Evolutionary conservation across 495 filamentous ascomycete species (phyloP), one percentile per base, ranked within the genome.

Genomic region (Penicillium goetzii): DNA sequence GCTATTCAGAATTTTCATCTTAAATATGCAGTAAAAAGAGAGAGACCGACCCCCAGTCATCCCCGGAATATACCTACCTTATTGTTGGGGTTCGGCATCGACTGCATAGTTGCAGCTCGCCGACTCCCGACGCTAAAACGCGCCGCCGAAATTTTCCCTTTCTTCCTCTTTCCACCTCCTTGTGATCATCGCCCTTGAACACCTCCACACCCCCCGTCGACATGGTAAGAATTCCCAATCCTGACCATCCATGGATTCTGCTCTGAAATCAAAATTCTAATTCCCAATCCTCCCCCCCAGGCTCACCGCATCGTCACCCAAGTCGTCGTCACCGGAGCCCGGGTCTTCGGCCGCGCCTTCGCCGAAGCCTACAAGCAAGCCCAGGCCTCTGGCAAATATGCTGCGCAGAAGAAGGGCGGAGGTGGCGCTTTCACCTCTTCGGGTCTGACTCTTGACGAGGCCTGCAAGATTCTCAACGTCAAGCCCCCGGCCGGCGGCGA

Each of bases 381-480:
- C 36, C 83, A 90, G 45, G 95, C 94, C 5, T 88, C 92, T 1
- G 87, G 87, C 52, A 89, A 91, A 80, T 92, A 97, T 72, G 86
- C 89, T 64, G 85, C 88, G n/a, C 84, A 79, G 33, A 81, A 80
- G 73, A 78, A 80, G 45, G 76, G 80, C 47, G 80, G 78, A 47
- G 70, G 67, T 19, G 68, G 86, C 59, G 32, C 52, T 15, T 80
- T 86, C 62, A 74, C 84, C 40, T 84, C 88, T 38, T 81, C 85
- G 41, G 90, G 91, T 65, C 86, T 97, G 69, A 96, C 92, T 9
- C 86, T 99, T 56, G 93, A 97, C 65, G 95, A 99, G 79, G 96
- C 95, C 11, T 97, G 93, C 86, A 93, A 92, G 78, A 98, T 99
- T 74, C 86, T 99, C 59, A 97, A 98, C 76, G 92, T 98, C 65